Evolutionary conservation across 2,329 filamentous ascomycete species (phyloP).

Genomic region (Phyllosticta citriasiana): DNA sequence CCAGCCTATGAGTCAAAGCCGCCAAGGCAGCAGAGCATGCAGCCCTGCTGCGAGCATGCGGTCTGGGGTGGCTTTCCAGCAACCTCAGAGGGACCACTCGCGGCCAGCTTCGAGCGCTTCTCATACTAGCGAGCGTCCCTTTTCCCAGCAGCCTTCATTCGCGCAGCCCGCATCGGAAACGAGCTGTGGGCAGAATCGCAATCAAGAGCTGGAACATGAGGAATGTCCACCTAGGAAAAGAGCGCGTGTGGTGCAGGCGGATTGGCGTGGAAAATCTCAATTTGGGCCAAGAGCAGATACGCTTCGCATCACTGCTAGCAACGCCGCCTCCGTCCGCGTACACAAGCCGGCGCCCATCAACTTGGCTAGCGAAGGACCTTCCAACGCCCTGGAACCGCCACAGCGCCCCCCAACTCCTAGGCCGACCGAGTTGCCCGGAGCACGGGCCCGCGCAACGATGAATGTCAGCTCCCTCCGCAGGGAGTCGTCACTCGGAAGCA

Average conservation of each 20-base stretch:
- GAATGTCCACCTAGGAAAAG: conserved; percentile 62
- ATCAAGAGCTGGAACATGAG: conserved; percentile 22
- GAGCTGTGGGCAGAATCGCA: conserved; percentile 12
- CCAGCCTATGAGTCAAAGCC: conserved; percentile 17
- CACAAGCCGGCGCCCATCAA: conserved; percentile 60
- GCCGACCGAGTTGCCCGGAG: conserved; percentile 39
- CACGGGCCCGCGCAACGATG: conserved; percentile 15
- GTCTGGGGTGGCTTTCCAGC: conserved; percentile 24
- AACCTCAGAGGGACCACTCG: conserved; percentile 21
- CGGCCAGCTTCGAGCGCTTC: conserved; percentile 31
- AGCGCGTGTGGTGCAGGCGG: conserved; percentile 64
- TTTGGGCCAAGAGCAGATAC: conserved; percentile 70
- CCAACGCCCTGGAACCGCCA: conserved; percentile 55
- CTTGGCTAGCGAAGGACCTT: conserved; percentile 35
- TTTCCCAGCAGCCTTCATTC: background rate
- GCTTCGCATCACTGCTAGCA: conserved; percentile 81
- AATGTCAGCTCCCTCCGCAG: conserved; percentile 45
- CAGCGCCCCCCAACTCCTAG: conserved; percentile 70
- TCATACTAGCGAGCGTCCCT: conserved; percentile 21
- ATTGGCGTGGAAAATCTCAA: conserved; percentile 59
- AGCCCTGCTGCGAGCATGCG: conserved; percentile 35
- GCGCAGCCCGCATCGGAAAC: background rate
- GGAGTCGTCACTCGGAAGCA: conserved; percentile 44
- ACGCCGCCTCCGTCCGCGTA: conserved; percentile 74
- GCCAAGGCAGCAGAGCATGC: conserved; percentile 31